Percentiles rank a stretch among this genome's conserved stretches.
phyloP scores from a whole-genome alignment of 345 rosid species.

The Aquilaria malaccensis region DNA sequence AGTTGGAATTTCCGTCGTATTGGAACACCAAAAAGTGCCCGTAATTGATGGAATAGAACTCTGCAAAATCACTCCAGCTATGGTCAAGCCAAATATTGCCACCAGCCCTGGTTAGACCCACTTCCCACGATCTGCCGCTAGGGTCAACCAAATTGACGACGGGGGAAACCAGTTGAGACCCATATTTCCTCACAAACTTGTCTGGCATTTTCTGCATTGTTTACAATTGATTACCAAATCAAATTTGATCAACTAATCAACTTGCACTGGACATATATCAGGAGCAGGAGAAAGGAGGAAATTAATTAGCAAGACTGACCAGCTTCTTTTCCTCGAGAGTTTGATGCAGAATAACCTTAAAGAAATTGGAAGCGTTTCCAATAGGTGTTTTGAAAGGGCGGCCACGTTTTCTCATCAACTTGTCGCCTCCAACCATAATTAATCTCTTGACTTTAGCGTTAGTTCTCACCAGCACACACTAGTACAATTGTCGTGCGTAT shows the following conservation, averaged over 20 bases:
- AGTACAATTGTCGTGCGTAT: no score
- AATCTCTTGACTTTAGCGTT: no score
- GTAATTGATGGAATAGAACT: constrained; percentile 23
- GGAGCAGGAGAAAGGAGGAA: no score
- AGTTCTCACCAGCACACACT: no score
- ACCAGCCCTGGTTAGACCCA: constrained; percentile 23
- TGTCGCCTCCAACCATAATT: no score
- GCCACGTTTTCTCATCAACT: not conserved
- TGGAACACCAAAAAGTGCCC: constrained; percentile 33
- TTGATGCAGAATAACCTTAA: not conserved
- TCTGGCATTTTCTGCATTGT: constrained; percentile 32
- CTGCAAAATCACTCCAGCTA: constrained; percentile 18
- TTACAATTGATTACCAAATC: not conserved
- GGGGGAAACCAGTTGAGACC: constrained; percentile 27
- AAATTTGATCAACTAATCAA: no score
- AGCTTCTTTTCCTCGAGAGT: no score
- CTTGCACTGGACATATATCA: no score
- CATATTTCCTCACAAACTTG: constrained; percentile 25
- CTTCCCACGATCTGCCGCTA: constrained; percentile 28
- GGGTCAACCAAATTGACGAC: constrained; percentile 22
- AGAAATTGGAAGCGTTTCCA: not conserved
- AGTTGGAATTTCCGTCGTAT: constrained; percentile 27
- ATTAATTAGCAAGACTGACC: no score
- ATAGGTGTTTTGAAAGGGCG: not conserved
- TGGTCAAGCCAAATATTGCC: constrained; percentile 18